phyloP scores from a whole-genome alignment of 306 rosid genomes.

The Pyrus communis region DNA sequence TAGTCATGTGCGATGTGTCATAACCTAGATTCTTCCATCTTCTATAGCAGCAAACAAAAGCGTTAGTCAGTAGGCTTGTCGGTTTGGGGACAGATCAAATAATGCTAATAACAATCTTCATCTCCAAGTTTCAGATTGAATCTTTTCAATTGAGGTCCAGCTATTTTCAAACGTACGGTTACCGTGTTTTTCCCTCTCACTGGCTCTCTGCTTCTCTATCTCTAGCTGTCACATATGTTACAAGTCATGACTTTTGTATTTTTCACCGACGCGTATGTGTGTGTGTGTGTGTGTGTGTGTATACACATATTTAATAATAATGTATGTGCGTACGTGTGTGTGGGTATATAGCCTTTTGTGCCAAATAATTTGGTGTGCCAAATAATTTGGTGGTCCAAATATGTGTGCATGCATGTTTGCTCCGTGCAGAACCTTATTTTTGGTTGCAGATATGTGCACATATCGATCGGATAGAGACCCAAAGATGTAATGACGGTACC shows the following conservation, averaged over 20 bases:
- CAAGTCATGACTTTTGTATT: neutral
- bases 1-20: neutral
- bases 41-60: neutral
- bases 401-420: neutral
- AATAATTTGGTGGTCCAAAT: neutral
- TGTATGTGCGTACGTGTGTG: no score
- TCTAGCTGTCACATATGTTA: neutral
- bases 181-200: slow-evolving; percentile 11
- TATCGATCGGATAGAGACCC: neutral
- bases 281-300: no score
- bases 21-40: neutral
- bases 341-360: neutral
- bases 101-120: neutral
- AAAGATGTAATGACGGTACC: neutral
- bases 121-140: slow-evolving; percentile 4
- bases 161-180: neutral
- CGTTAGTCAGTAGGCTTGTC: neutral
- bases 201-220: neutral
- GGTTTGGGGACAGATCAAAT: neutral
- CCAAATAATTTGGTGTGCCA: neutral
- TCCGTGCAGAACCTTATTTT: neutral
- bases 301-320: no score
- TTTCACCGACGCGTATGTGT: neutral
- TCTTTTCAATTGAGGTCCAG: slow-evolving; percentile 1
- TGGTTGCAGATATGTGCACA: neutral